Percentiles rank a stretch among this genome's conserved stretches.
These are phyloP conservation scores for Solanum chacoense DNA, from an alignment of 305 asterid genomes.

Conservation along the genomic window DNA sequence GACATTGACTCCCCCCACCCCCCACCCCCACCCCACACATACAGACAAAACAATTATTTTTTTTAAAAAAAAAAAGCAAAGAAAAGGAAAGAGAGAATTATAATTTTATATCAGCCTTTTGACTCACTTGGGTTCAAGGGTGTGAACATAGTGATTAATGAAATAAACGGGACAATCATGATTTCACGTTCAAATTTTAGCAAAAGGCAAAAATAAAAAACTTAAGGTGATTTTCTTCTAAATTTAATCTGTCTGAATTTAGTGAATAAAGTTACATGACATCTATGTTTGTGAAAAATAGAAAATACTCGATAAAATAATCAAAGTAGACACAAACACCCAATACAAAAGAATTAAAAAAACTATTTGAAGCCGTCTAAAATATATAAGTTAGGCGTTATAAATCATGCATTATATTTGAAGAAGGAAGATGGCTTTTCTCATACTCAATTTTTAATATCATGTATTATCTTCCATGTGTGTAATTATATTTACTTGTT, in stretches of 20 bases:
- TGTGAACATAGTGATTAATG: background rate
- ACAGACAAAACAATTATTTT: background rate
- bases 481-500: background rate
- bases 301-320: background rate
- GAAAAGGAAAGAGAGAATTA: background rate
- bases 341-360: background rate
- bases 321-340: background rate
- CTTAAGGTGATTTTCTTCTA: background rate
- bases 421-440: background rate
- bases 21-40: background rate
- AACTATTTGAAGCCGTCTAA: background rate
- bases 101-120: background rate
- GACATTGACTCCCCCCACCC: too few species aligned
- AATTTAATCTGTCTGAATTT: background rate
- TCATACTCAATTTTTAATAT: background rate
- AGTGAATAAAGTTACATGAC: background rate
- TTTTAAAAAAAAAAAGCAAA: background rate
- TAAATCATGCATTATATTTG: background rate
- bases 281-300: background rate
- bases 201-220: background rate
- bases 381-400: background rate
- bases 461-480: background rate
- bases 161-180: background rate
- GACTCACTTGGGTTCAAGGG: background rate
- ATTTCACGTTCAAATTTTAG: background rate